Evolutionary conservation across 257 asterid species (phyloP), one percentile per base, ranked within the genome.

Genomic region (Thymus mandschuricus): DNA sequence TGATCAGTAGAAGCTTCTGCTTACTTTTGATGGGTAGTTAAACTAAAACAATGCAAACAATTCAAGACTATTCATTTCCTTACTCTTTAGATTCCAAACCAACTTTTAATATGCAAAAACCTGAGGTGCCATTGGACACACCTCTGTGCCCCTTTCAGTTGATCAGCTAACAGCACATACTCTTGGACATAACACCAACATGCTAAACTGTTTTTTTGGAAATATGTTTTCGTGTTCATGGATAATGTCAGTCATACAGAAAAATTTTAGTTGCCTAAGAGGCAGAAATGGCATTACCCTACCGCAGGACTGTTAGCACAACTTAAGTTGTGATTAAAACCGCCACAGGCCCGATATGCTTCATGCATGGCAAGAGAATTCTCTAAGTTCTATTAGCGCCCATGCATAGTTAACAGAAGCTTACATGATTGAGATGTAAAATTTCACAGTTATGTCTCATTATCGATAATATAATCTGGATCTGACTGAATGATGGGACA

Each of bases 321-420:
- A 30, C 67, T 51, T 15, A 50, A 21, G 35, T 35, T 62, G 43
- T 31, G 63, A 27, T 41, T 30, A 29, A 55, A 28, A 55, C 68
- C 72, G 63, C 74, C 72, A 63, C 74, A 41, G 61, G 64, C 55
- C 55, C 11, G 55, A 59, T 49, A 45, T 35, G 58, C 51, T 60
- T 59, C 64, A 21, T 27, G 7, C 29, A 31, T 60, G 10, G 8
- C 60, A 31, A 6, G 7, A 29, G 10, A 77, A 31, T 8, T 29
- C 59, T 8, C 30, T 63, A 28, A 64, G 64, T 8, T 28, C 58
- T 48, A 13, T 30, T 50, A 57, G 46, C 6, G 33, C 34, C 57
- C 45, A 70, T 54, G 56, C 31, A 35, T 44, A 69, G 34, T 15
- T 15, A 54, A 34, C 15, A 3, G 33, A 60, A 15, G 49, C 11